These are phyloP conservation scores for Exidia glandulosa DNA, from an alignment of 768 basidiomycete genomes.

Conservation along the genomic window DNA sequence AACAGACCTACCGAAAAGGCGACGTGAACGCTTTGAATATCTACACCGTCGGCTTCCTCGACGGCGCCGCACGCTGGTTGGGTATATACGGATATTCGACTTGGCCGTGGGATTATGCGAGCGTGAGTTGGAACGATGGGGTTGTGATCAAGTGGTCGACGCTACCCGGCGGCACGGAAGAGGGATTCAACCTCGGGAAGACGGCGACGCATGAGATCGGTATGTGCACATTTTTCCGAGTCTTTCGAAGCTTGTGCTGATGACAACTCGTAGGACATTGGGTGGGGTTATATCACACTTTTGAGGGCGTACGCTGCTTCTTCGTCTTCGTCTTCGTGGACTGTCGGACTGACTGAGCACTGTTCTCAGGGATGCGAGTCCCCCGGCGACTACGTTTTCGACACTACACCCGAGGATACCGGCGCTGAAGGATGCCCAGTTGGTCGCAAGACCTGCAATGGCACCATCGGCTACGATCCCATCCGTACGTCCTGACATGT, in stretches of 20 bases:
- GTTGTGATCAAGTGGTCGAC: slow-evolving; percentile 22
- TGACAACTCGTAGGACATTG: slow-evolving; percentile 19
- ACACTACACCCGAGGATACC: slow-evolving; percentile 15
- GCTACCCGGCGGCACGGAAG: slow-evolving; percentile 18
- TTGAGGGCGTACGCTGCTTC: slow-evolving; percentile 17
- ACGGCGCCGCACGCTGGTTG: slow-evolving; percentile 11
- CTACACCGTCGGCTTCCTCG: slow-evolving; percentile 22
- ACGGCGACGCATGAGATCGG: neutral
- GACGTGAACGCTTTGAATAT: slow-evolving; percentile 21
- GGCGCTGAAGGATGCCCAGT: slow-evolving; percentile 22
- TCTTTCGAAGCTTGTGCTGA: slow-evolving; percentile 24
- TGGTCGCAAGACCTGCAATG: slow-evolving; percentile 21
- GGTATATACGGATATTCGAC: slow-evolving; percentile 21
- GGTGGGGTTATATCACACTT: slow-evolving; percentile 30
- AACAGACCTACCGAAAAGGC: slow-evolving; percentile 22
- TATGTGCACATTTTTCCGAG: slow-evolving; percentile 2
- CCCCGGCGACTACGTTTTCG: slow-evolving; percentile 11
- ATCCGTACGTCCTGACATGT: slow-evolving; percentile 8
- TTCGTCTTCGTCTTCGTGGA: neutral
- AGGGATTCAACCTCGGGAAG: neutral
- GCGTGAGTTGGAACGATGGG: slow-evolving; percentile 22
- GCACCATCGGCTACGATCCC: slow-evolving; percentile 8
- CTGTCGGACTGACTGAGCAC: neutral
- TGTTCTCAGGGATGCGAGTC: slow-evolving; percentile 8
- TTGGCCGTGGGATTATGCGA: slow-evolving; percentile 22